Evolutionary conservation across 192 early-diverging fungal genomes (phyloP), one percentile per base, ranked within the genome.

Genomic region (Podochytrium sp.): DNA sequence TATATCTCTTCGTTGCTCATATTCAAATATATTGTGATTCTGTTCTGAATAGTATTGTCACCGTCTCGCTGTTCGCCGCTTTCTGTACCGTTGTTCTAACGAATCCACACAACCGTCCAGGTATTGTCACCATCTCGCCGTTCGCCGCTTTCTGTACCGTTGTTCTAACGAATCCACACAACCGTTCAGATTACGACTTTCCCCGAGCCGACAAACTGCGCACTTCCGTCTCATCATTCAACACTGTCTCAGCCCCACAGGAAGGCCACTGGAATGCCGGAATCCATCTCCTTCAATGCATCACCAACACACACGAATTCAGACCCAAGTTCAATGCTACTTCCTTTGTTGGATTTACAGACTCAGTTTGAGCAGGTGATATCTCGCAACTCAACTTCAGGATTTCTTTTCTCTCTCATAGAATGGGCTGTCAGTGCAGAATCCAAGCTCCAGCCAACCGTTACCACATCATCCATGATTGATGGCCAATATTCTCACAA

Each of bases 341-440:
- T 6, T 27, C 63, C 2, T 41, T 65, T 2, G 3, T 7, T 3
- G 73, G 55, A 2, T 85, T 63, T 58, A 65, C 78, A 0, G 83
- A 84, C 52, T 69, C 82, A 2, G 82, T 82, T 73, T 81, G 76
- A 71, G 83, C 75, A n/a, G 75, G 65, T 3, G 66, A 82, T 50
- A 53, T n/a, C 63, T 39, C 32, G 80, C 2, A 27, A 53, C 50
- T 82, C 79, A 12, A 80, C 78, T 23, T 60, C 71, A 2, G 83
- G 83, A 1, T 84, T 43, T 42, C 27, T 79, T 61, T 60, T 84
- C 64, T 63, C 14, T 0, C 39, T 82, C 2, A 55, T 43, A 23
- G 58, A 59, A 20, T 2, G 2, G 14, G 37, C 59, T 29, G 72
- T 80, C 56, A 16, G 2, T 32, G 18, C 40, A 4, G 7, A 30